Conservation (phyloP, 116 monocot genomes). For the Phalaenopsis hybrid region DNA sequence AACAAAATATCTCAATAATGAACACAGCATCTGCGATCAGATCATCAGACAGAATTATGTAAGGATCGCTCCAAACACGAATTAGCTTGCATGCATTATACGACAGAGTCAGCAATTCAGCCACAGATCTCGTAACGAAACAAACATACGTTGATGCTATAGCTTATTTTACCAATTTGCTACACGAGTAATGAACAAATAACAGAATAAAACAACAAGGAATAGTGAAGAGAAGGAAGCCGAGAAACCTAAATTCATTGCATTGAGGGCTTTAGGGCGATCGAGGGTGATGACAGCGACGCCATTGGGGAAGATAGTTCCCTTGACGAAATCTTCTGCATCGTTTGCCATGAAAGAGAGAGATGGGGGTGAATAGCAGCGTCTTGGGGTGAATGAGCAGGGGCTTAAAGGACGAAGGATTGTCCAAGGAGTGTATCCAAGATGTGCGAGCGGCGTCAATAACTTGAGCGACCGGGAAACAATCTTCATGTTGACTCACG, state of each 20-base stretch:
- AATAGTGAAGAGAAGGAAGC: not conserved
- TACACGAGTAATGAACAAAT: not conserved
- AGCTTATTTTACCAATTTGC: not conserved
- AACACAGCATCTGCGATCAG: not conserved
- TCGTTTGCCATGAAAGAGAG: conserved; percentile 48
- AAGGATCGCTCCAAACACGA: not conserved
- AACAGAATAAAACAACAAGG: not conserved
- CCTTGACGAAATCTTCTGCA: conserved; percentile 73
- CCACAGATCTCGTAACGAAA: not conserved
- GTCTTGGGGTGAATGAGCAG: not conserved
- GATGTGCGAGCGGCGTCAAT: not conserved
- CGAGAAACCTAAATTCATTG: conserved; percentile 84
- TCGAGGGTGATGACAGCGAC: conserved; percentile 90
- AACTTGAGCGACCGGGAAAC: conserved; percentile 2
- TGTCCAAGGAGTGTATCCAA: not conserved
- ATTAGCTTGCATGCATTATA: not conserved
- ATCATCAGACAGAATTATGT: not conserved
- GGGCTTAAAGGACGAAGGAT: not conserved
- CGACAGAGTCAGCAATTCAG: not conserved
- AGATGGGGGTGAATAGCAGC: conserved; percentile 6
- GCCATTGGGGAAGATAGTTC: conserved; percentile 66
- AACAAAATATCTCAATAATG: not conserved
- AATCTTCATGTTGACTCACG: not conserved
- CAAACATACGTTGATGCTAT: not conserved
- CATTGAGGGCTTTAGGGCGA: conserved; percentile 91